A percentile compares a stretch with the other conserved stretches of the same genome.
Evolutionary conservation across 2,329 filamentous ascomycete genomes (phyloP).

Genomic region (Talaromyces sp.): DNA sequence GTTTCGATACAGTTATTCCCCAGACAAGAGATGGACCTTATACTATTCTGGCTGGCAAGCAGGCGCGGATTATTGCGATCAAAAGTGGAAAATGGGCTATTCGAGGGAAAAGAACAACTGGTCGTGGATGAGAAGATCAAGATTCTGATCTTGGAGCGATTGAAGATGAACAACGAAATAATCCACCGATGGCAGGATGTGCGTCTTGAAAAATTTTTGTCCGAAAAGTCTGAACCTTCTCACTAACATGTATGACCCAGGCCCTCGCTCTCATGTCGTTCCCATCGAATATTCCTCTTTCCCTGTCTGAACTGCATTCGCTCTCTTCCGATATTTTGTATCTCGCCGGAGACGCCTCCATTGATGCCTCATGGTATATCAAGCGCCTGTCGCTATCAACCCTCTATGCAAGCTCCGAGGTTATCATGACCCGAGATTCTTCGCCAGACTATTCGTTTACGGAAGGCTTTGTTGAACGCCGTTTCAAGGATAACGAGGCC

Average conservation of each 20-base stretch:
- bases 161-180: slow-evolving; percentile 68
- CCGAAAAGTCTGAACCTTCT: not conserved
- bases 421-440: slow-evolving; percentile 90
- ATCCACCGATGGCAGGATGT: slow-evolving; percentile 84
- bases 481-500: slow-evolving; percentile 63
- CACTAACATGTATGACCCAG: slow-evolving; percentile 38
- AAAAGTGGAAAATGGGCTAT: slow-evolving; percentile 26
- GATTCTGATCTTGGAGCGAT: slow-evolving; percentile 66
- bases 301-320: slow-evolving; percentile 70
- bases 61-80: slow-evolving; percentile 32
- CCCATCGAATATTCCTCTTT: slow-evolving; percentile 68
- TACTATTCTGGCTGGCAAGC: slow-evolving; percentile 47
- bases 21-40: slow-evolving; percentile 72
- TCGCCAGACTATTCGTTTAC: slow-evolving; percentile 71
- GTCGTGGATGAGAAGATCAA: slow-evolving; percentile 62
- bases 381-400: slow-evolving; percentile 59
- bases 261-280: slow-evolving; percentile 88
- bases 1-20: slow-evolving; percentile 80
- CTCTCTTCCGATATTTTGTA: slow-evolving; percentile 92
- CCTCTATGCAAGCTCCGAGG: slow-evolving; percentile 72
- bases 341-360: slow-evolving; percentile 71
- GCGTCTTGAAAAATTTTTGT: slow-evolving; percentile 23
- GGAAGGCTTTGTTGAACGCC: slow-evolving; percentile 68
- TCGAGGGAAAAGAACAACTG: slow-evolving; percentile 22
- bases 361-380: slow-evolving; percentile 86